Evolutionary conservation across 2,329 filamentous ascomycete species (phyloP), one percentile per base, ranked within the genome.

Genomic region (Apiospora sp.): DNA sequence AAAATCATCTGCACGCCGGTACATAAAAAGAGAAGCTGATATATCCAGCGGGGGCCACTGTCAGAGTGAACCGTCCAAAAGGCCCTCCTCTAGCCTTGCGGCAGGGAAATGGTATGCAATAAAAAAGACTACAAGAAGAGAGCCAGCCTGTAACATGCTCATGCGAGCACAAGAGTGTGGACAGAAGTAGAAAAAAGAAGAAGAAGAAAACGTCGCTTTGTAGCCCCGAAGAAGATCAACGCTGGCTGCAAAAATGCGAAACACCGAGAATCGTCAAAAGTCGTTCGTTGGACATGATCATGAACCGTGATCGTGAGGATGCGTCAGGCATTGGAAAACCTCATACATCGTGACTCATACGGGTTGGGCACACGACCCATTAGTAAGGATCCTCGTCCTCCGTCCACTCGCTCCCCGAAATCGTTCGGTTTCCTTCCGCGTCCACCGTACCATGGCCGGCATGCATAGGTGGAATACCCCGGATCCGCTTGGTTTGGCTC

Each of bases 381-480:
- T 78, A 90, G 77, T 86, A 91, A 48, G 84, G 87, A 79, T 92
- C 90, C 79, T 92, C 90, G 74, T 92, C 90, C 1, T 92, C 90
- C 1, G 89, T 91, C 90, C 90, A 92, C 78, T 92, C 90, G 80
- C 89, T 91, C 16, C 88, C 89, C 44, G 88, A 91, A n/a, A 88
- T 83, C 74, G 91, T 89, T 46, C 90, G 86, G 79, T 89, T 88
- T n/a, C 89, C 90, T 48, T 91, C 86, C n/a, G 83, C 81, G 73
- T 91, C 90, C 73, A 88, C 81, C 82, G 86, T 85, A 51, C 83
- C 84, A 74, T 86, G 84, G 13, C 85, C 85, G 49, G 82, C 82
- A 79, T 88, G 87, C 43, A 84, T 79, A n/a, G 88, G 84, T 10
- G 87, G 87, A 16, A 91, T 80, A 0, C 88, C 89, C 43, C 88